phyloP scores from a whole-genome alignment of 805 yeast species.

The Cephaloascus fragrans region DNA sequence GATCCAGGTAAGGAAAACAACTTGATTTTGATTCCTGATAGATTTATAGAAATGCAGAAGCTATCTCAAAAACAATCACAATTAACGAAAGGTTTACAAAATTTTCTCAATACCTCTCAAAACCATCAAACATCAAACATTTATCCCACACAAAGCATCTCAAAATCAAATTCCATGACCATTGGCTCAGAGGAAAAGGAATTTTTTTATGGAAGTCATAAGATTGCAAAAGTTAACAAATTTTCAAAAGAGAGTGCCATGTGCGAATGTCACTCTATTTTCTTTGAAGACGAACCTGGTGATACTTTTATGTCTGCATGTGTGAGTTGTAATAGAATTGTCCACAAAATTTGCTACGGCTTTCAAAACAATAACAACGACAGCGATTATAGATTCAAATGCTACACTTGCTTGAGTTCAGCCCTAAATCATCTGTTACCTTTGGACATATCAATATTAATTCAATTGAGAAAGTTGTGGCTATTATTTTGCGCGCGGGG shows the following conservation, averaged over 20 bases:
- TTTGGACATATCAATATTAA: conserved; percentile 13
- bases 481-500: conserved; percentile 11
- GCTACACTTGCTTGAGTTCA: no score
- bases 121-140: conserved; percentile 1
- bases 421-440: no score
- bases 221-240: not conserved
- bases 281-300: conserved; percentile 4
- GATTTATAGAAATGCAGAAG: no score
- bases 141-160: conserved; percentile 18
- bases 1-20: no score
- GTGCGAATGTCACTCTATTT: conserved; percentile 18
- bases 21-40: no score
- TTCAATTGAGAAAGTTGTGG: conserved; percentile 24
- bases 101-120: not conserved
- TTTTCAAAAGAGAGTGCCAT: conserved; percentile 5
- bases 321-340: conserved; percentile 14
- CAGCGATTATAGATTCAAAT: no score
- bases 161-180: conserved; percentile 14
- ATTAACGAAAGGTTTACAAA: not conserved
- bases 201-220: conserved; percentile 17
- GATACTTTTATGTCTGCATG: conserved; percentile 14
- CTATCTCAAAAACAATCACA: no score
- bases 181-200: conserved; percentile 9
- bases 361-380: conserved; percentile 4
- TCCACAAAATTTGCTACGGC: conserved; percentile 27